Evolutionary conservation across 1,284 basidiomycete genomes (phyloP).

Genomic region (Naganishia albida): DNA sequence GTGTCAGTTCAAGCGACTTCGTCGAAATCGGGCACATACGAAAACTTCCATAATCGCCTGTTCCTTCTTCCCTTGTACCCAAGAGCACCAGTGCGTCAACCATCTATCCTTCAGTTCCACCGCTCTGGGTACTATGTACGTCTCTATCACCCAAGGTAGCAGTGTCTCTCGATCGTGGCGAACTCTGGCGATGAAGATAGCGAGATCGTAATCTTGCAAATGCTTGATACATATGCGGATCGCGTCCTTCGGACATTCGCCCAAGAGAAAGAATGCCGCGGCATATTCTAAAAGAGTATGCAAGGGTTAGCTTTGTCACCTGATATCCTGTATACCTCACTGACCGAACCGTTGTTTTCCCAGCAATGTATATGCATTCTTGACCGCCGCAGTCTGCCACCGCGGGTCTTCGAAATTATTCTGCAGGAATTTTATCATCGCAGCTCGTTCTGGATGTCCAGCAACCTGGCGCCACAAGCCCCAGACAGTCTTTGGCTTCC

Average conservation of each 20-base stretch:
- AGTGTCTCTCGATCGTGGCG: conserved; percentile 69
- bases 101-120: conserved; percentile 85
- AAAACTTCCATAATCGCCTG: conserved; percentile 79
- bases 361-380: conserved; percentile 93
- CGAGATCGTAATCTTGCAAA: conserved; percentile 84
- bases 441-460: conserved; percentile 85
- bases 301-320: conserved; percentile 29
- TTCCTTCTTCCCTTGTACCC: conserved; percentile 81
- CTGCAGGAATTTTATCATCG: conserved; percentile 88
- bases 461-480: conserved; percentile 93
- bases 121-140: conserved; percentile 76
- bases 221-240: conserved; percentile 88
- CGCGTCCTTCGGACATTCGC: conserved; percentile 83
- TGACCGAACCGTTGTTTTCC: conserved; percentile 88
- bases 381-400: conserved; percentile 90
- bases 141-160: conserved; percentile 66
- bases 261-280: conserved; percentile 94
- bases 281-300: conserved; percentile 71
- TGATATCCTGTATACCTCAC: conserved; percentile 41
- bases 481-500: conserved; percentile 86
- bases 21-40: conserved; percentile 56
- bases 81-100: conserved; percentile 97
- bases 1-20: background rate
- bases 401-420: conserved; percentile 85
- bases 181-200: conserved; percentile 79